These are phyloP conservation scores for Wickerhamiella bombiphila DNA, from an alignment of 805 yeast species.

Conservation along the genomic window DNA sequence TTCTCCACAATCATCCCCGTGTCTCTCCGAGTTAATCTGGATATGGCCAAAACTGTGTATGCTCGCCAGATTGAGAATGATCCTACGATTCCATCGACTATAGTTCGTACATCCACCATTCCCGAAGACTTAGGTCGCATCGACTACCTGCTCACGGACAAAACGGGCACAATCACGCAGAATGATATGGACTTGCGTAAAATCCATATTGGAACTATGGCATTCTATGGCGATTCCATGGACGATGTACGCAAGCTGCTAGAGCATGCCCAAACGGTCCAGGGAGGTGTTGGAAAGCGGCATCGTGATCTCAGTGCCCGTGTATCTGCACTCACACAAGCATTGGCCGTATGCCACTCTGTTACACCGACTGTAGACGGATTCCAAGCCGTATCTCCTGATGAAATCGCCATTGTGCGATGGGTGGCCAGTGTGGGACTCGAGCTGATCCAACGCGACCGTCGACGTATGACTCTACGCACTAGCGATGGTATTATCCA, in stretches of 20 bases:
- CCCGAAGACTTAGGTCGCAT: slow-evolving; percentile 97
- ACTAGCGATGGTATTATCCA: slow-evolving; percentile 33
- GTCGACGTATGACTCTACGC: slow-evolving; percentile 52
- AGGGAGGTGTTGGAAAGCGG: slow-evolving; percentile 16
- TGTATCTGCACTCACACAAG: slow-evolving; percentile 65
- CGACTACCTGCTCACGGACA: slow-evolving; percentile 82
- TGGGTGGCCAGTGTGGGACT: slow-evolving; percentile 81
- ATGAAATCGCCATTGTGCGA: slow-evolving; percentile 91
- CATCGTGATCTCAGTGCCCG: slow-evolving; percentile 56
- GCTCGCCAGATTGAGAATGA: slow-evolving; percentile 93
- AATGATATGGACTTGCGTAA: slow-evolving; percentile 96
- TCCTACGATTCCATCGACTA: slow-evolving; percentile 59
- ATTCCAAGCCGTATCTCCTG: slow-evolving; percentile 98
- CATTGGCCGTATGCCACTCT: slow-evolving; percentile 90
- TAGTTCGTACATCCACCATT: slow-evolving; percentile 92
- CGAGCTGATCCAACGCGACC: slow-evolving; percentile 65
- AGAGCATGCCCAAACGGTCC: slow-evolving; percentile 38
- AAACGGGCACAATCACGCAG: slow-evolving; percentile 94
- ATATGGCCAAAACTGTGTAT: slow-evolving; percentile 88
- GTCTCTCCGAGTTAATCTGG: slow-evolving; percentile 83
- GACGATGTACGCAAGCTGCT: slow-evolving; percentile 44
- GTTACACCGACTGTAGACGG: slow-evolving; percentile 82
- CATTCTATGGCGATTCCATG: slow-evolving; percentile 83
- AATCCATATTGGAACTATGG: slow-evolving; percentile 80
- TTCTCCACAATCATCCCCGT: slow-evolving; percentile 96